A percentile compares a stretch with the other conserved stretches of the same genome.
Conservation (phyloP, 2,329 filamentous ascomycete genomes). For the Penicillium brasilianum region DNA sequence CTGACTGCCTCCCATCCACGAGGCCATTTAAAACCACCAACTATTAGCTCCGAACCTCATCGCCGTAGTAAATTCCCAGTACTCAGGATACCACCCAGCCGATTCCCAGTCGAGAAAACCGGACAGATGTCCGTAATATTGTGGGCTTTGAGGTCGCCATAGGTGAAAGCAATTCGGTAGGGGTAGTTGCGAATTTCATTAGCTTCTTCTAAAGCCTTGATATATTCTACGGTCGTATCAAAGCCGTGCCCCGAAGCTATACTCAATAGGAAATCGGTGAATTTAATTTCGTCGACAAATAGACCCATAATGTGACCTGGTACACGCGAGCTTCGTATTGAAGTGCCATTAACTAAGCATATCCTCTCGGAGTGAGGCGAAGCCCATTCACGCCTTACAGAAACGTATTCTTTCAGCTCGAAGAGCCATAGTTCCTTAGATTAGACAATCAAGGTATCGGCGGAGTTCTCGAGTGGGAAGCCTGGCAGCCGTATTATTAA, state of each 20-base stretch:
- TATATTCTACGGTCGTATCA: slow-evolving; percentile 32
- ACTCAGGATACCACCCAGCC: slow-evolving; percentile 19
- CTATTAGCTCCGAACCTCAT: slow-evolving; percentile 28
- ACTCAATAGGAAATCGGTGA: slow-evolving; percentile 39
- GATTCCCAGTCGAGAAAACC: slow-evolving; percentile 23
- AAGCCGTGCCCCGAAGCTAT: slow-evolving; percentile 37
- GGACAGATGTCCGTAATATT: slow-evolving; percentile 29
- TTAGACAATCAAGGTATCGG: slow-evolving; percentile 35
- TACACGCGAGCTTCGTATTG: slow-evolving; percentile 39
- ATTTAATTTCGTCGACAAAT: slow-evolving; percentile 32
- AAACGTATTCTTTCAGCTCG: slow-evolving; percentile 42
- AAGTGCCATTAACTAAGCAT: slow-evolving; percentile 40
- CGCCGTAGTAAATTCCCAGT: slow-evolving; percentile 30
- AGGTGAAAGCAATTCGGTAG: slow-evolving; percentile 25
- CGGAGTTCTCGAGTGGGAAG: slow-evolving; percentile 35
- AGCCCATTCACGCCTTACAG: slow-evolving; percentile 43
- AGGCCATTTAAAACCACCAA: slow-evolving; percentile 37
- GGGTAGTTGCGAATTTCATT: slow-evolving; percentile 18
- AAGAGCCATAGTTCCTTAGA: slow-evolving; percentile 38
- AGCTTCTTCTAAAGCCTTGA: slow-evolving; percentile 30
- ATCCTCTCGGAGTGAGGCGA: slow-evolving; percentile 34
- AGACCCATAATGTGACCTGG: slow-evolving; percentile 41
- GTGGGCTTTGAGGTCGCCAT: slow-evolving; percentile 30
- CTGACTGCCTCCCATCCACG: slow-evolving; percentile 29
- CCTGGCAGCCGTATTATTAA: slow-evolving; percentile 52